Base-by-base conservation (phyloP, 441 rosid species). In the Populus trichocarpa region DNA sequence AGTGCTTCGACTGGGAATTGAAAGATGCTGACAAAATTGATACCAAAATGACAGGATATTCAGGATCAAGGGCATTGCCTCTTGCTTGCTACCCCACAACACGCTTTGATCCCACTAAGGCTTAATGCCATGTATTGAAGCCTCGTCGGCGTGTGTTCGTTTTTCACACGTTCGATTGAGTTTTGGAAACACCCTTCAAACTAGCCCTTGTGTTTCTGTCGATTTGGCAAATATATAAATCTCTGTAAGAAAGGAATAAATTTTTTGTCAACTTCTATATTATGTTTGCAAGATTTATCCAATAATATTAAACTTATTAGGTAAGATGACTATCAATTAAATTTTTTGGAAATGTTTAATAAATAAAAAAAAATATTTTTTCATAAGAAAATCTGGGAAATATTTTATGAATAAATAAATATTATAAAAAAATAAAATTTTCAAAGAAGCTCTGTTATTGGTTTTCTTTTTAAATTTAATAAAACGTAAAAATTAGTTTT, bases 1-100 rank as follows among this genome's bases (percentile, higher is more conserved):
- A 88, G 28, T 86, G 86, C 77, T 88, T 88, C 76, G 85, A 88
- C 50, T 85, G 88, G 88, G 75, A 82, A 73, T 50, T 77, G 25
- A 78, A 78, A 61, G 84, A 74, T 65, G 83, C 73, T 11, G 81
- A 78, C 2, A 71, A 77, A 40, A 73, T 72, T 38, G 84, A 79
- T 6, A 67, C 70, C 18, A 65, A 74, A 10, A 23, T 67, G 30
- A 63, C 77, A 0, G 86, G 87, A 22, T 83, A 74, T 35, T 68
- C 84, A 2, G 85, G 88, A 20, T 79, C 83, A 42, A 69, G 73
- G 80, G 86, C 85, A 5, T 18, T 67, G 53, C 82, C 87, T 30
- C 83, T 87, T 18, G 42, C 84, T 28, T 84, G 86, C 67, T 81
- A 65, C 42, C 86, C 90, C 14, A 53, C 61, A 22, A 64, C 82